Conservation (phyloP, 495 filamentous ascomycete genomes). For the Pyrenula massariospora region DNA sequence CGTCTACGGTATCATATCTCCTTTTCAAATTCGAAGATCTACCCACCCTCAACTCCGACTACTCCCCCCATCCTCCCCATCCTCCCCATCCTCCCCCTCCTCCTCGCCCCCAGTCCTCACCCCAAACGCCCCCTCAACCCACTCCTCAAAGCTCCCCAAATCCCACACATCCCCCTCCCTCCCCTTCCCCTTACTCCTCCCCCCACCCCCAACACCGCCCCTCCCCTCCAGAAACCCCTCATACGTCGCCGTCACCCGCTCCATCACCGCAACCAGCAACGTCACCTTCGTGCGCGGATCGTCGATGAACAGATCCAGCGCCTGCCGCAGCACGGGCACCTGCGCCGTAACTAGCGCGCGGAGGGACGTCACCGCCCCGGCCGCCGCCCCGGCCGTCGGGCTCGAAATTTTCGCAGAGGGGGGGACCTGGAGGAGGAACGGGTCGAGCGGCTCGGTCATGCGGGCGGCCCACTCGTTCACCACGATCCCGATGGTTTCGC, state of each 20-base stretch:
- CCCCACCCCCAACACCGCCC: constrained; percentile 45
- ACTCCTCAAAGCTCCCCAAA: constrained; percentile 48
- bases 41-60: too few relatives aligned
- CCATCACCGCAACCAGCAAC: constrained; percentile 47
- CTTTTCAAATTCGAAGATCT: too few relatives aligned
- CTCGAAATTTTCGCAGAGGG: constrained; percentile 30
- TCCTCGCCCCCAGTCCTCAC: constrained; percentile 31
- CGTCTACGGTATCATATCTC: too few relatives aligned
- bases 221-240: constrained; percentile 47
- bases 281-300: constrained; percentile 51
- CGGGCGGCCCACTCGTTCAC: constrained; percentile 45
- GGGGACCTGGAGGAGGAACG: constrained; percentile 3
- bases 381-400: constrained; percentile 24
- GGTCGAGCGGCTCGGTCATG: constrained; percentile 29
- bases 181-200: constrained; percentile 51
- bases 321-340: constrained; percentile 31
- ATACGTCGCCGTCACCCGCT: constrained; percentile 46
- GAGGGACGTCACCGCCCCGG: constrained; percentile 25
- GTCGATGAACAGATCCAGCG: constrained; percentile 45
- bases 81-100: constrained; percentile 22
- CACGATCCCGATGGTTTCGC: constrained; percentile 71
- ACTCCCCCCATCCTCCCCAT: constrained; percentile 12
- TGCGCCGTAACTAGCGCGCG: constrained; percentile 23
- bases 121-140: constrained; percentile 44
- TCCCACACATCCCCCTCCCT: constrained; percentile 54